Percentiles rank a stretch among this genome's conserved stretches.
These are phyloP conservation scores for Nematocida sp. DNA, from an alignment of 371 early-diverging fungal species.

Conservation along the genomic window DNA sequence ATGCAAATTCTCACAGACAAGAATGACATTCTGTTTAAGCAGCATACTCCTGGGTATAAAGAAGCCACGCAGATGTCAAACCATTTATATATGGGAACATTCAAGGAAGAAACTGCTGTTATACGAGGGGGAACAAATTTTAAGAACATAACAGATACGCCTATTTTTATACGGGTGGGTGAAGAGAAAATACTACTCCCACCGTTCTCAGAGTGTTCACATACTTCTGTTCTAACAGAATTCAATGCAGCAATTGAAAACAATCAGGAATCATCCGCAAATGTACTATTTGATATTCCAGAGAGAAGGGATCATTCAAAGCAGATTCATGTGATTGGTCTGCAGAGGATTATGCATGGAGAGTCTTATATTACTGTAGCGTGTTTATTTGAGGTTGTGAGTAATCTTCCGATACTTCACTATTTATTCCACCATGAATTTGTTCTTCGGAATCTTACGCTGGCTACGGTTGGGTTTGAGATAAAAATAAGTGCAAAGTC, in stretches of 20 bases:
- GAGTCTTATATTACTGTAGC: constrained; percentile 16
- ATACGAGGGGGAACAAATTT: constrained; percentile 41
- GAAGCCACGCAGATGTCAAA: constrained; percentile 10
- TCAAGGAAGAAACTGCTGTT: constrained; percentile 13
- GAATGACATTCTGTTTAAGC: not conserved
- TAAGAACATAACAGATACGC: constrained; percentile 55
- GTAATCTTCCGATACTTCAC: constrained; percentile 4
- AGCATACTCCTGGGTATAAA: not conserved
- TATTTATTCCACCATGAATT: constrained; percentile 51
- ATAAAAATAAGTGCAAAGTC: constrained; percentile 41
- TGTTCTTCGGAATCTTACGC: constrained; percentile 17
- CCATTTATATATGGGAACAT: constrained; percentile 15
- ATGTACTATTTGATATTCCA: constrained; percentile 18
- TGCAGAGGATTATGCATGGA: not conserved
- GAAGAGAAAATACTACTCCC: constrained; percentile 9
- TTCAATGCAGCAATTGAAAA: constrained; percentile 9
- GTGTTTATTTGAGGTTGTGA: constrained; percentile 11
- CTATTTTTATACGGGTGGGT: not conserved
- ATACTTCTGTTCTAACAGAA: not conserved
- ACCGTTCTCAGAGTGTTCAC: constrained; percentile 41
- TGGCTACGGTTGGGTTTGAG: constrained; percentile 14
- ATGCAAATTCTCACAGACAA: not conserved
- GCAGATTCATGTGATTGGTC: constrained; percentile 7
- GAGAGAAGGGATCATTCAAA: not conserved
- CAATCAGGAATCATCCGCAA: not conserved